Evolutionary conservation across 106 monocot genomes (phyloP).

Genomic region (Narthecium ossifragum): DNA sequence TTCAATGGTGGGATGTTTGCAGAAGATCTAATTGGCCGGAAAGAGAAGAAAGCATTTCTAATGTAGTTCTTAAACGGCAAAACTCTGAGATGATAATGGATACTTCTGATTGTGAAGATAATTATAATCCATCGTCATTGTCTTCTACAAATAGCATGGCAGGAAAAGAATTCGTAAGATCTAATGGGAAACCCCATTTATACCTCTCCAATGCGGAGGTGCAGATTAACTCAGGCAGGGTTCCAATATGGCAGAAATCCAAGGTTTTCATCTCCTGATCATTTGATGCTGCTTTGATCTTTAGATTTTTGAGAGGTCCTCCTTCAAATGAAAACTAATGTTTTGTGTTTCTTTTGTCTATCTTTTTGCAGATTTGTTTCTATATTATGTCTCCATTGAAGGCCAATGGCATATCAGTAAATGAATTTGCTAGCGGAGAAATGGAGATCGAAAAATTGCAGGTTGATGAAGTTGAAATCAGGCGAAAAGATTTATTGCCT

Average conservation of each 20-base stretch:
- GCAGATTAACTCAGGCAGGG: conserved; percentile 38
- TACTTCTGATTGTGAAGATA: conserved; percentile 51
- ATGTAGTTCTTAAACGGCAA: conserved; percentile 18
- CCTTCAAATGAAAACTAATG: neutral
- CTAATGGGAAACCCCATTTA: conserved; percentile 49
- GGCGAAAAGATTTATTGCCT: conserved; percentile 72
- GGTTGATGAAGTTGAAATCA: conserved; percentile 63
- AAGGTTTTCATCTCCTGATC: conserved; percentile 33
- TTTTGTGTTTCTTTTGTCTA: neutral
- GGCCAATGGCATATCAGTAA: conserved; percentile 7
- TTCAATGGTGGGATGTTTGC: conserved; percentile 99
- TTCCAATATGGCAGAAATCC: conserved; percentile 90
- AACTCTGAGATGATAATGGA: conserved; percentile 27
- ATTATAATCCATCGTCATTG: conserved; percentile 12
- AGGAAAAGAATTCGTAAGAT: conserved; percentile 35
- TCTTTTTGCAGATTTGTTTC: conserved; percentile 67
- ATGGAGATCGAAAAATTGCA: conserved; percentile 72
- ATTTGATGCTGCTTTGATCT: conserved; percentile 4
- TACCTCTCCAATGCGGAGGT: conserved; percentile 96
- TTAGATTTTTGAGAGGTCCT: neutral
- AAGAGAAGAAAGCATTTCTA: conserved; percentile 62
- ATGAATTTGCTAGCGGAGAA: conserved; percentile 49
- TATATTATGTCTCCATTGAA: conserved; percentile 35
- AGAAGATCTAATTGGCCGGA: conserved; percentile 89
- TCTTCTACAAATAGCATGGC: conserved; percentile 23